Percentiles rank a stretch among this genome's conserved stretches.
These are phyloP conservation scores for Solanum chiquidenum DNA, from an alignment of 257 asterid genomes.

Conservation along the genomic window DNA sequence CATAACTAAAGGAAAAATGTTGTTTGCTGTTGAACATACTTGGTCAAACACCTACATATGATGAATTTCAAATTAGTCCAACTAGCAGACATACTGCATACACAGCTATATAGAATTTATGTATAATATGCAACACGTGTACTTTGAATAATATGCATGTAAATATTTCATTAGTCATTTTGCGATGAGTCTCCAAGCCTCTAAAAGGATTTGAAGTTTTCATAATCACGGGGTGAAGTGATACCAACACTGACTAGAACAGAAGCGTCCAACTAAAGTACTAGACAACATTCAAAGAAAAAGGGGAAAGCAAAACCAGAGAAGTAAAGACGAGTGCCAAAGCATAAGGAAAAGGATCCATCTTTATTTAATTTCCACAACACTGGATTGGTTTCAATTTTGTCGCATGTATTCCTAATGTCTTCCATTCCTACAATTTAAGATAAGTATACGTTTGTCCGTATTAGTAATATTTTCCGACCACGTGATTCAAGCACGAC, in stretches of 20 bases:
- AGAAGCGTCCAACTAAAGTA: neutral
- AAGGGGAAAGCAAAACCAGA: neutral
- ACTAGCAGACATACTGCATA: neutral
- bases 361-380: neutral
- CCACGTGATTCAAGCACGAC: neutral
- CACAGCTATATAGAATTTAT: neutral
- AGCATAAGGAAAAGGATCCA: neutral
- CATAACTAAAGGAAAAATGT: neutral
- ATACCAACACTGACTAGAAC: neutral
- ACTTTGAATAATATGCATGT: neutral
- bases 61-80: neutral
- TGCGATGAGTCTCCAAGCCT: neutral
- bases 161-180: neutral
- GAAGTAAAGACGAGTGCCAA: neutral
- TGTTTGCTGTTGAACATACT: neutral
- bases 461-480: neutral
- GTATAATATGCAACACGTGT: neutral
- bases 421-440: neutral
- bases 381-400: neutral
- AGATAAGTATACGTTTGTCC: neutral
- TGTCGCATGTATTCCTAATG: neutral
- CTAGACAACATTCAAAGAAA: neutral
- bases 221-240: neutral
- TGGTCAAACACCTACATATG: constrained; percentile 29
- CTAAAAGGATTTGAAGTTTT: neutral